Base-by-base conservation (phyloP, 2,329 filamentous ascomycete genomes). In the Fusarium scirpi region DNA sequence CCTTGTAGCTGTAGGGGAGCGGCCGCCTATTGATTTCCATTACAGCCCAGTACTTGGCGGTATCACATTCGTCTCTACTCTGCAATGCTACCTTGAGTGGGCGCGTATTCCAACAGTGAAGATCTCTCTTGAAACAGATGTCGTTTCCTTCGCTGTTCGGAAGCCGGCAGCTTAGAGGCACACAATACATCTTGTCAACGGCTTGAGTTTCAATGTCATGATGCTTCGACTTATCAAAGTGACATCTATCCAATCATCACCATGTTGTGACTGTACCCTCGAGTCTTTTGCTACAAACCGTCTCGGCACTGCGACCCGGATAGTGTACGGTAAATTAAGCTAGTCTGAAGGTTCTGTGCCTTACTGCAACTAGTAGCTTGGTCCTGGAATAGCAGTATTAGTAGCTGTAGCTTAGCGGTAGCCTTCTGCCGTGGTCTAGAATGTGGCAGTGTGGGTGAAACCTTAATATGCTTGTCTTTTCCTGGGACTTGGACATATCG, bases 371-470 rank as follows among this genome's bases (percentile, higher is more conserved):
- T 38, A 25, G 48, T 38, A 20, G 32, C 24, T 13, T 41, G 24
- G 16, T 25, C 32, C 49, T 22, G 22, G 24, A 27, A 43, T 48
- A 48, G 45, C 13, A 38, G 34, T 22, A 22, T 34, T 25, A 9
- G 25, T 10, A 27, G 25, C 25, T 11, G 25, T 27, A 38, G 16
- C 18, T 38, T 38, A 38, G 48, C 45, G 18, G 20, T 46, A 22
- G 25, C 20, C 20, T 29, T 47, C 25, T 63, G 56, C 58, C 51
- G 34, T 45, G 41, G 52, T 49, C 54, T 46, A 48, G 45, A 61
- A 27, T 51, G 63, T 64, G 62, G 65, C 63, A 61, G 64, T 60
- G 58, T 55, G 43, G 52, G 20, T 47, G 59, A 71, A 75, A 75
- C 69, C 64, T 64, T 65, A 65, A 62, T 9, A 43, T 32, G 34